A percentile compares a stretch with the other conserved stretches of the same genome.
Evolutionary conservation across 2,329 filamentous ascomycete genomes (phyloP).

Genomic region (Aspergillus sp.): DNA sequence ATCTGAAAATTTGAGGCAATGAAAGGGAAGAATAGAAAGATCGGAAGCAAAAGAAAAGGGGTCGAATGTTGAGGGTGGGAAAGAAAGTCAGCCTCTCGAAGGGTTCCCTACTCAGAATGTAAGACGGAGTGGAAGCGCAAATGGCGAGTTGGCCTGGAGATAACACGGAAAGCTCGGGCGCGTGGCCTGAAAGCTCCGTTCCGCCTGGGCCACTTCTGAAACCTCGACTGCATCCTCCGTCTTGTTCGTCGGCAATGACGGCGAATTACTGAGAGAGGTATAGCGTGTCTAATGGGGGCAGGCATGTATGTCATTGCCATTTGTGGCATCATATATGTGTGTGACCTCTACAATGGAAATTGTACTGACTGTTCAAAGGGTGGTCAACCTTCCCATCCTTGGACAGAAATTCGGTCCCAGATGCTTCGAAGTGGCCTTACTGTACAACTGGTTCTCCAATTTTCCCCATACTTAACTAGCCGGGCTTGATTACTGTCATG

Average conservation of each 20-base stretch:
- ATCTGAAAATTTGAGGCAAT: neutral
- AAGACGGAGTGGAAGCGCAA: conserved; percentile 12
- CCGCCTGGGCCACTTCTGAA: conserved; percentile 11
- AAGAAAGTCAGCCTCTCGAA: neutral
- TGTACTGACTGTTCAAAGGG: no score
- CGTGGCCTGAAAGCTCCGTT: conserved; percentile 14
- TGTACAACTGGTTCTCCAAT: no score
- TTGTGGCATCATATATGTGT: no score
- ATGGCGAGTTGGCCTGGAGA: conserved; percentile 27
- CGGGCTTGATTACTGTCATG: no score
- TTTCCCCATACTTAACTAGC: no score
- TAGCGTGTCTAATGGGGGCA: neutral
- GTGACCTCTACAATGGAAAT: no score
- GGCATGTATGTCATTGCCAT: neutral
- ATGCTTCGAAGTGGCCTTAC: no score
- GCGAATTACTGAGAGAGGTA: no score
- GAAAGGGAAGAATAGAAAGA: neutral
- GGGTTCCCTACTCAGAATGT: neutral
- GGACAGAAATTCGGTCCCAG: no score
- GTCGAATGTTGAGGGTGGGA: neutral
- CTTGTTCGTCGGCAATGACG: no score
- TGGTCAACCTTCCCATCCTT: no score
- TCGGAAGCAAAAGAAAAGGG: neutral
- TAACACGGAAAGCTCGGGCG: conserved; percentile 22
- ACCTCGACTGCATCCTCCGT: neutral